These are phyloP conservation scores for Penicillium sp. DNA, from an alignment of 2,329 filamentous ascomycete genomes.

Conservation along the genomic window DNA sequence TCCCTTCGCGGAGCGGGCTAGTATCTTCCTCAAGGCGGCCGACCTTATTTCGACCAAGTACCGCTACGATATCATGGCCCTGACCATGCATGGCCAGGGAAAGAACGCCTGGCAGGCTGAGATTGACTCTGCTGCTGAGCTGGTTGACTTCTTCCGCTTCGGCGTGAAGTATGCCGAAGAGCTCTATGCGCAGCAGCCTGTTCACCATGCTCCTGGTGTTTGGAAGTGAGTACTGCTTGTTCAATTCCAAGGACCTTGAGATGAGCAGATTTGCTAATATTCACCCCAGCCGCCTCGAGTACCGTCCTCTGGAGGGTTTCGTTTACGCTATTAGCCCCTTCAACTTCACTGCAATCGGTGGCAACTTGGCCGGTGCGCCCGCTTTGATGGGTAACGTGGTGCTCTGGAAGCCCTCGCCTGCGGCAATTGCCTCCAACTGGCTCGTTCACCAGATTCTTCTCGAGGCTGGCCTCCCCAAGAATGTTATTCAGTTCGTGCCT, in stretches of 20 bases:
- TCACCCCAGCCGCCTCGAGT: conserved; percentile 66
- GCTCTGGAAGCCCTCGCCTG: conserved; percentile 94
- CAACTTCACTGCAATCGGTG: conserved; percentile 96
- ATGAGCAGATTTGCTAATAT: conserved; percentile 5
- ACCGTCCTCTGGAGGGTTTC: conserved; percentile 89
- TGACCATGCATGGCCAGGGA: conserved; percentile 93
- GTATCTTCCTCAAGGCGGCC: conserved; percentile 93
- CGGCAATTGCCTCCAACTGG: conserved; percentile 86
- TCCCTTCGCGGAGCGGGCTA: conserved; percentile 86
- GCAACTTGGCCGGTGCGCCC: conserved; percentile 79
- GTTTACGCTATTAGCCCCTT: conserved; percentile 93
- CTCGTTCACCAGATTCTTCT: conserved; percentile 86
- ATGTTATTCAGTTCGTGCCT: conserved; percentile 92
- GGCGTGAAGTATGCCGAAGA: conserved; percentile 94
- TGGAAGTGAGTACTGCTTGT: conserved; percentile 67
- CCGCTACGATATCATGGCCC: conserved; percentile 93
- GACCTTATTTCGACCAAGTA: conserved; percentile 91
- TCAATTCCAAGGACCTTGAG: not conserved
- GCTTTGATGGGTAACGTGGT: conserved; percentile 93
- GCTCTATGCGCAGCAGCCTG: conserved; percentile 83
- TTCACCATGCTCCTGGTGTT: conserved; percentile 77
- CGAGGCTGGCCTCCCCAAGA: conserved; percentile 83
- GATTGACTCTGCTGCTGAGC: conserved; percentile 91
- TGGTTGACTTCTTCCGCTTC: conserved; percentile 87
- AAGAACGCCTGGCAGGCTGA: conserved; percentile 99